Evolutionary conservation across 805 yeast genomes (phyloP).

Genomic region (Myxozyma vanderwaltii): DNA sequence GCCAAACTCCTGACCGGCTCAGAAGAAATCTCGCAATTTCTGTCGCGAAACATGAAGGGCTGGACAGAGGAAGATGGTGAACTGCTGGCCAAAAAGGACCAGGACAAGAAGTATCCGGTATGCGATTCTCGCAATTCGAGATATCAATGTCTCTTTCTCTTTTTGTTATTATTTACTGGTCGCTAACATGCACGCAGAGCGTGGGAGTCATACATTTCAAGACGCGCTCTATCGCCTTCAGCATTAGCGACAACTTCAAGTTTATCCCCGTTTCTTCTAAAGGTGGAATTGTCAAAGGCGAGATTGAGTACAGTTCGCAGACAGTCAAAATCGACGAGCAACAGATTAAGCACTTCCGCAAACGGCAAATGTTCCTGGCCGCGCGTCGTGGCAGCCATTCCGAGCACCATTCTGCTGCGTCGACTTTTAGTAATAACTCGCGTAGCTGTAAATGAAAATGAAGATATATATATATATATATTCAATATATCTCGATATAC

Average conservation of each 20-base stretch:
- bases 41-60: conserved; percentile 16
- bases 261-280: conserved; percentile 13
- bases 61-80: conserved; percentile 13
- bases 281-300: conserved; percentile 20
- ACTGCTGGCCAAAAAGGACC: background rate
- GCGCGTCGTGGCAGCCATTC: too few species aligned
- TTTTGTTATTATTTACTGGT: background rate
- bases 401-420: too few species aligned
- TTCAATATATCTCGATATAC: too few species aligned
- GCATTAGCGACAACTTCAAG: conserved; percentile 21
- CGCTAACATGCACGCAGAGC: background rate
- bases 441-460: too few species aligned
- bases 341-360: conserved; percentile 18
- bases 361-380: conserved; percentile 13
- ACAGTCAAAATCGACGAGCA: conserved; percentile 18
- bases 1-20: conserved; percentile 22
- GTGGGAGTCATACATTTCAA: conserved; percentile 16
- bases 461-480: too few species aligned
- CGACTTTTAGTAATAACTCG: too few species aligned
- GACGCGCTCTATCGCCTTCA: conserved; percentile 23
- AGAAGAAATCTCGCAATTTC: conserved; percentile 10
- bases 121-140: background rate
- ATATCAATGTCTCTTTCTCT: background rate
- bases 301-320: conserved; percentile 11
- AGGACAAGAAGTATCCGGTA: conserved; percentile 9